A percentile compares a stretch with the other conserved stretches of the same genome.
These are phyloP conservation scores for Termitomyces eurrhizus DNA, from an alignment of 768 basidiomycete species.

Conservation along the genomic window DNA sequence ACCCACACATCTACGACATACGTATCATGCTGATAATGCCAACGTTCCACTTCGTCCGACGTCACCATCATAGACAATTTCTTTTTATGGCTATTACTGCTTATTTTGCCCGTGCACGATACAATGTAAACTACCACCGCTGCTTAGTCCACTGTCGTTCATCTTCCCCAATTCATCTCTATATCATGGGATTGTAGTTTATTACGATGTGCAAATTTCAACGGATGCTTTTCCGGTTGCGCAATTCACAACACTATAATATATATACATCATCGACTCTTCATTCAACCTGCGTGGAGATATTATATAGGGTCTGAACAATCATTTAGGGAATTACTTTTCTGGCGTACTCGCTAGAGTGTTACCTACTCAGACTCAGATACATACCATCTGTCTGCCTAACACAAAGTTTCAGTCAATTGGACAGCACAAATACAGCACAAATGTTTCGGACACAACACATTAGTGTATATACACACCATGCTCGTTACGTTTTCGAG, in stretches of 20 bases:
- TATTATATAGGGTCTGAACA: neutral
- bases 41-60: neutral
- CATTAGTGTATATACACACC: neutral
- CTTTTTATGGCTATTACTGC: neutral
- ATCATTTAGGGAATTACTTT: neutral
- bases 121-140: conserved; percentile 6
- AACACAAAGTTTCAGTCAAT: neutral
- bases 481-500: neutral
- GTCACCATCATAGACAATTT: conserved; percentile 2
- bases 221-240: neutral
- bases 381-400: neutral
- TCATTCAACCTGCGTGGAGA: neutral
- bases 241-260: neutral
- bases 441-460: neutral
- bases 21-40: conserved; percentile 1
- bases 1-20: conserved; percentile 4
- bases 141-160: neutral
- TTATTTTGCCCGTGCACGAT: neutral
- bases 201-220: neutral
- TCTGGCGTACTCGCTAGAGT: neutral
- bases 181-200: conserved; percentile 9
- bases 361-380: no score
- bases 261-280: neutral
- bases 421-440: neutral
- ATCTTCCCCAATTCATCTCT: neutral